These are phyloP conservation scores for Filobasidium floriforme DNA, from an alignment of 768 basidiomycete genomes.

Conservation along the genomic window DNA sequence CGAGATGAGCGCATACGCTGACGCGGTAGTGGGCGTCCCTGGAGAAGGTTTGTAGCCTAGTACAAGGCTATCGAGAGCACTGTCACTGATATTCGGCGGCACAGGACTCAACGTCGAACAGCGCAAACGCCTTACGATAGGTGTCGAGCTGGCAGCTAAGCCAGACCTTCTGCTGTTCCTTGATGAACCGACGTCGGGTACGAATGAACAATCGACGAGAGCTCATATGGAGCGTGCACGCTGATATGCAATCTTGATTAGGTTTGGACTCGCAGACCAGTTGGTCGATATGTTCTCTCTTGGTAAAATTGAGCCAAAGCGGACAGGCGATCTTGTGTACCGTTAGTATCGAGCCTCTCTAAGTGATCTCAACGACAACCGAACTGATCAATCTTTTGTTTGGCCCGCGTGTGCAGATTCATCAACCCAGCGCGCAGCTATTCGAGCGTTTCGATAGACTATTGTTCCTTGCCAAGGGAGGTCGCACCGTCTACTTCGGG, in stretches of 20 bases:
- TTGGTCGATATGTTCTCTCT: conserved; percentile 55
- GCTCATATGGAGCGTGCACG: too few relatives aligned
- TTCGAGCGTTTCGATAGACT: conserved; percentile 72
- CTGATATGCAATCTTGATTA: too few relatives aligned
- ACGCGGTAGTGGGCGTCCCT: conserved; percentile 49
- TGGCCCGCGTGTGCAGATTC: conserved; percentile 78
- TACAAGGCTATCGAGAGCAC: too few relatives aligned
- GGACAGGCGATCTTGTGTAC: conserved; percentile 1
- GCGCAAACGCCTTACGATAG: conserved; percentile 37
- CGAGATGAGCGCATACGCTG: conserved; percentile 63
- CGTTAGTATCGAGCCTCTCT: background rate
- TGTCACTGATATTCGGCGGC: too few relatives aligned
- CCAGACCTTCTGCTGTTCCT: conserved; percentile 41
- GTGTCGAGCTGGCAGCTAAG: conserved; percentile 40
- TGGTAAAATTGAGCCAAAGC: conserved; percentile 50
- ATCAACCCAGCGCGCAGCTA: conserved; percentile 54
- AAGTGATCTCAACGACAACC: background rate
- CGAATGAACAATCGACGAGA: too few relatives aligned
- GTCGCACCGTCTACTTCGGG: conserved; percentile 55
- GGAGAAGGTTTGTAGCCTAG: conserved; percentile 21
- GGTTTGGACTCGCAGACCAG: conserved; percentile 67
- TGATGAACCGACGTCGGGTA: conserved; percentile 46
- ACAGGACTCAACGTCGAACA: conserved; percentile 29
- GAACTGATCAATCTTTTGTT: conserved; percentile 49
- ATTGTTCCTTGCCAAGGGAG: conserved; percentile 65